Evolutionary conservation across 2,329 filamentous ascomycete species (phyloP).

Genomic region (Colletotrichum sp.): DNA sequence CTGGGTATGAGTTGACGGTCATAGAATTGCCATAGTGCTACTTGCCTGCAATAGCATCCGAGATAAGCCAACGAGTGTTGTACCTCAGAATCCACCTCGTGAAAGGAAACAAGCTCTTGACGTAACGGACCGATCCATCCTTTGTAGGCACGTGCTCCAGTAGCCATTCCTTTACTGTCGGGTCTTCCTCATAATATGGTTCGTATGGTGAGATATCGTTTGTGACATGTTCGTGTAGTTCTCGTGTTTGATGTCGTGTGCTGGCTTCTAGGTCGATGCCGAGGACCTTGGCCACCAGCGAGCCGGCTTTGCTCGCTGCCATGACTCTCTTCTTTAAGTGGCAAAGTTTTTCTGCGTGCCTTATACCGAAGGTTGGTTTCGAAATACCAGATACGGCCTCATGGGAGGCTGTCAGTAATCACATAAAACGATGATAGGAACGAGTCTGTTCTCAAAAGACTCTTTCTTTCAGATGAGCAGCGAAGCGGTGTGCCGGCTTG

Average conservation of each 20-base stretch:
- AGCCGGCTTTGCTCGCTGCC: conserved; percentile 64
- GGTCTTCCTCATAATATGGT: conserved; percentile 66
- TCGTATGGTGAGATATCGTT: conserved; percentile 10
- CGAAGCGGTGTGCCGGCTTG: background rate
- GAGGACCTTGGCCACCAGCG: conserved; percentile 76
- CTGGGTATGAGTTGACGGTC: conserved; percentile 16
- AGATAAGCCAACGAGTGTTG: conserved; percentile 74
- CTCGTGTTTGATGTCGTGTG: conserved; percentile 11
- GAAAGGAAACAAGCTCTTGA: conserved; percentile 66
- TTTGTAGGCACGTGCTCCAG: conserved; percentile 56
- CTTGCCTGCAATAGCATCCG: conserved; percentile 75
- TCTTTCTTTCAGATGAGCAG: background rate
- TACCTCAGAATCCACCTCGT: conserved; percentile 73
- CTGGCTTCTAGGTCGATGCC: conserved; percentile 77
- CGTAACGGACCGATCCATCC: conserved; percentile 53
- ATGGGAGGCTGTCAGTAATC: background rate
- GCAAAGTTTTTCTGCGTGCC: background rate
- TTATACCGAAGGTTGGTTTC: background rate
- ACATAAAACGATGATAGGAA: background rate
- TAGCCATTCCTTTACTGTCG: conserved; percentile 68
- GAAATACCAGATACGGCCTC: background rate
- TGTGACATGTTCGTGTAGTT: background rate
- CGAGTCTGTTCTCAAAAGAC: background rate
- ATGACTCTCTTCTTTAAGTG: background rate
- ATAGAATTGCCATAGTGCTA: too few relatives aligned